Evolutionary conservation across 345 rosid species (phyloP).

Genomic region (Lagerstroemia speciosa): DNA sequence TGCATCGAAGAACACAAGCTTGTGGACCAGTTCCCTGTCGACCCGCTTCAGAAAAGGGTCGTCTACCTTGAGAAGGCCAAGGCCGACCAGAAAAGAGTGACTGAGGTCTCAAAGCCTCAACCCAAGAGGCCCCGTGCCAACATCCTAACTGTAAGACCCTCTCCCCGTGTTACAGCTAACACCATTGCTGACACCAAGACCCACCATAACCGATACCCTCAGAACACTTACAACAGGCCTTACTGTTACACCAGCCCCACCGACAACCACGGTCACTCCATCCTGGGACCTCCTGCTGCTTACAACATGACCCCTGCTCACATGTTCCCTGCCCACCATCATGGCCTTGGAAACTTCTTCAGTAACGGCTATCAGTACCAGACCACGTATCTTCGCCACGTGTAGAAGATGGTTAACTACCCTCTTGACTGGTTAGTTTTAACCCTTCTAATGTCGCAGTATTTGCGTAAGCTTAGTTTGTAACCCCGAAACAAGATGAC

Average conservation of each 20-base stretch:
- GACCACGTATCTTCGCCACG: conserved; percentile 72
- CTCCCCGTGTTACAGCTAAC: conserved; percentile 35
- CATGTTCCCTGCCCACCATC: conserved; percentile 17
- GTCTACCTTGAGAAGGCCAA: conserved; percentile 87
- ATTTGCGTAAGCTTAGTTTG: conserved; percentile 5
- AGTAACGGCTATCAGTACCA: conserved; percentile 91
- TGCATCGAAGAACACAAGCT: conserved; percentile 93
- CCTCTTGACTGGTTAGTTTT: conserved; percentile 14
- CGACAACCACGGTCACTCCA: conserved; percentile 50
- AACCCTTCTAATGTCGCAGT: conserved; percentile 14
- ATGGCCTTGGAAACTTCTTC: conserved; percentile 67
- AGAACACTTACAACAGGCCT: conserved; percentile 71
- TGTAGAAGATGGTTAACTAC: conserved; percentile 11
- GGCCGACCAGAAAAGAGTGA: conserved; percentile 79
- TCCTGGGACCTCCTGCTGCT: conserved; percentile 41
- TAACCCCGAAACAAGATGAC: background rate
- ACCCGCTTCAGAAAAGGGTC: conserved; percentile 61
- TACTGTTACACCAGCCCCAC: conserved; percentile 37
- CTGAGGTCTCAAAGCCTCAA: conserved; percentile 82
- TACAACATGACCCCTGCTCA: conserved; percentile 42
- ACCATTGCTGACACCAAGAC: conserved; percentile 32
- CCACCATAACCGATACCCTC: conserved; percentile 64
- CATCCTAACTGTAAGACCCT: conserved; percentile 36
- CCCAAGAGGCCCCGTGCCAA: conserved; percentile 87
- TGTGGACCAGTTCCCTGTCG: conserved; percentile 69